phyloP scores from a whole-genome alignment of 2,329 filamentous ascomycete species.

The Talaromyces sp. region DNA sequence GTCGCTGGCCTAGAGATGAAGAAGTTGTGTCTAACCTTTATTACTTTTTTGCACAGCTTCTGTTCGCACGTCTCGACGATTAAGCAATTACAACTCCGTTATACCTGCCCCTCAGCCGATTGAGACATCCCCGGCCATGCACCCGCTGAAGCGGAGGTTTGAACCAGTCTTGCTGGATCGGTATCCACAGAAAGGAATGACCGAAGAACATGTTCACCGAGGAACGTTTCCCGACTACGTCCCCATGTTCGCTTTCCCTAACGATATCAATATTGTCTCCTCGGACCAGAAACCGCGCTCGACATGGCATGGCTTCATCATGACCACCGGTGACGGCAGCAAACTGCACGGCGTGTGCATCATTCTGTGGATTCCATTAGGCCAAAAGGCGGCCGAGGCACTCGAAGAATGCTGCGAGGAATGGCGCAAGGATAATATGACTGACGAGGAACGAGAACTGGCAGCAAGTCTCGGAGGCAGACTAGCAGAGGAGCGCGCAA shows the following conservation, averaged over 20 bases:
- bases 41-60: conserved; percentile 45
- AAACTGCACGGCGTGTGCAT: conserved; percentile 89
- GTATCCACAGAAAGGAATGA: conserved; percentile 77
- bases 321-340: conserved; percentile 89
- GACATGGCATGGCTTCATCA: conserved; percentile 98
- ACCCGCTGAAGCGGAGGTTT: conserved; percentile 87
- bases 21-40: conserved; percentile 11
- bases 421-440: conserved; percentile 91
- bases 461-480: conserved; percentile 87
- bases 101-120: conserved; percentile 90
- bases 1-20: conserved; percentile 5
- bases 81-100: conserved; percentile 98
- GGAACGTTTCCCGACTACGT: conserved; percentile 94
- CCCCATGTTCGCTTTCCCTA: conserved; percentile 98
- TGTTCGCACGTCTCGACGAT: conserved; percentile 73
- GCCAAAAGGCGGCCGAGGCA: conserved; percentile 72
- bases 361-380: conserved; percentile 87
- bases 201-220: conserved; percentile 72
- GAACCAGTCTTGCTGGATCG: conserved; percentile 94
- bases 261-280: conserved; percentile 94
- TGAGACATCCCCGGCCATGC: conserved; percentile 85
- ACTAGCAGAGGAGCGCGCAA: conserved; percentile 78
- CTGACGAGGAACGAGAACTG: conserved; percentile 90
- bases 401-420: conserved; percentile 69
- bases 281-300: conserved; percentile 88